These are phyloP conservation scores for Oehlia diaphana DNA, from an alignment of 192 early-diverging fungal genomes.

Conservation along the genomic window DNA sequence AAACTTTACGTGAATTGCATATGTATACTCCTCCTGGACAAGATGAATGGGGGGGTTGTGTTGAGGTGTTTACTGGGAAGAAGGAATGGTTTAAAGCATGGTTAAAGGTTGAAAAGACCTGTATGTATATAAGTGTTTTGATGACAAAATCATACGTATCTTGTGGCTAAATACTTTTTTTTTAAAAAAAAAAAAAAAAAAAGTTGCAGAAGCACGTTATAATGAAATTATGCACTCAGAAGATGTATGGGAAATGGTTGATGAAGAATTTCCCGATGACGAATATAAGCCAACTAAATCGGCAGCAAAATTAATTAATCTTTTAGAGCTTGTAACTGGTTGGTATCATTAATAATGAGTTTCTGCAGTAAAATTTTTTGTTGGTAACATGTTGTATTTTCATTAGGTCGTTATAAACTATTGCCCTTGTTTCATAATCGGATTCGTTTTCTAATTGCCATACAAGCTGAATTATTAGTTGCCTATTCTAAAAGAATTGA, in stretches of 20 bases:
- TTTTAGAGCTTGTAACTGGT: slow-evolving; percentile 64
- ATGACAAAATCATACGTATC: not conserved
- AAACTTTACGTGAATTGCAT: slow-evolving; percentile 62
- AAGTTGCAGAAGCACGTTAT: slow-evolving; percentile 60
- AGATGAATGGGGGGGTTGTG: slow-evolving; percentile 42
- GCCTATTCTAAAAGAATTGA: slow-evolving; percentile 54
- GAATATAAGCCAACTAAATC: slow-evolving; percentile 62
- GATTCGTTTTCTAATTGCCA: slow-evolving; percentile 57
- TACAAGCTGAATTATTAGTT: slow-evolving; percentile 63
- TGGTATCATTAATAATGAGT: slow-evolving; percentile 34
- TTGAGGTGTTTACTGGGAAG: slow-evolving; percentile 57
- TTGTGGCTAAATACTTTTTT: not conserved
- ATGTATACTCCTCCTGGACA: slow-evolving; percentile 49
- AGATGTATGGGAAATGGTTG: slow-evolving; percentile 63
- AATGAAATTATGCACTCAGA: slow-evolving; percentile 60
- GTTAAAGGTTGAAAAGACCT: slow-evolving; percentile 66
- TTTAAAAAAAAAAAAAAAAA: not conserved
- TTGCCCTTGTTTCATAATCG: slow-evolving; percentile 60
- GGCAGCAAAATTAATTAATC: slow-evolving; percentile 56
- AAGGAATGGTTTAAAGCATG: slow-evolving; percentile 62
- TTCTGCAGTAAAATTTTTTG: not conserved
- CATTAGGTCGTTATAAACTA: slow-evolving; percentile 55
- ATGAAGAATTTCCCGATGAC: slow-evolving; percentile 51
- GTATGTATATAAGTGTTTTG: slow-evolving; percentile 37
- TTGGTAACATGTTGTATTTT: not conserved